These are phyloP conservation scores for Fusarium sp. DNA, from an alignment of 2,329 filamentous ascomycete genomes.

Conservation along the genomic window DNA sequence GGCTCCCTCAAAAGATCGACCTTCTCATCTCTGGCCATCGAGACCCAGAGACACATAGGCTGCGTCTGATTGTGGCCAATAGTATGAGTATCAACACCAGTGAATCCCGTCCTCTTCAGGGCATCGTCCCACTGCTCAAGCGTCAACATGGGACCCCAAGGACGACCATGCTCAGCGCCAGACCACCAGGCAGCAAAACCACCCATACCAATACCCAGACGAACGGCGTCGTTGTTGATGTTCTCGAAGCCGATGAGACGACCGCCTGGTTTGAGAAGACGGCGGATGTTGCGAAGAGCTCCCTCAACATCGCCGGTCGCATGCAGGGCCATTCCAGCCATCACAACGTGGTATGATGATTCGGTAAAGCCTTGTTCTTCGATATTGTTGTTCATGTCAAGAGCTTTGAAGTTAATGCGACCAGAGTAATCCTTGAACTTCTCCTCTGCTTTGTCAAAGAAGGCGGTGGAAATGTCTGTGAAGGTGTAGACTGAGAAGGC, in stretches of 20 bases:
- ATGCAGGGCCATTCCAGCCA: slow-evolving; percentile 1
- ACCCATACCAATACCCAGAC: not conserved
- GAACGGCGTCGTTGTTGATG: slow-evolving; percentile 1
- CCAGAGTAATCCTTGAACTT: slow-evolving; percentile 5
- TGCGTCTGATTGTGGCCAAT: slow-evolving; percentile 6
- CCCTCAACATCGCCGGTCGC: not conserved
- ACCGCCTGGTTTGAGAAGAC: slow-evolving; percentile 13
- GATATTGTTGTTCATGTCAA: slow-evolving; percentile 2
- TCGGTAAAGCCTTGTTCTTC: slow-evolving; percentile 5
- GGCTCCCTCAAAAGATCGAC: not conserved
- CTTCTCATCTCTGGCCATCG: not conserved
- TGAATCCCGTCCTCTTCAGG: slow-evolving; percentile 12
- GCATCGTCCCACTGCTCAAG: slow-evolving; percentile 21
- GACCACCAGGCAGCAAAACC: slow-evolving; percentile 29
- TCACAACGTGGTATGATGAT: slow-evolving; percentile 5
- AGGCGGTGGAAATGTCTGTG: slow-evolving; percentile 10
- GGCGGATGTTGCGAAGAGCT: not conserved
- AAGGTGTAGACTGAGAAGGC: slow-evolving; percentile 10
- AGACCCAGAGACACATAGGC: slow-evolving; percentile 12
- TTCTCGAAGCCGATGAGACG: slow-evolving; percentile 12
- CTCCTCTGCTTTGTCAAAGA: slow-evolving; percentile 10
- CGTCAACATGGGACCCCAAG: slow-evolving; percentile 10
- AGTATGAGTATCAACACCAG: slow-evolving; percentile 19
- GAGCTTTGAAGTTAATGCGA: slow-evolving; percentile 9
- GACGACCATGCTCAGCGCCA: slow-evolving; percentile 13